phyloP scores from a whole-genome alignment of 768 basidiomycete species.

The Lyophyllum shimeji region DNA sequence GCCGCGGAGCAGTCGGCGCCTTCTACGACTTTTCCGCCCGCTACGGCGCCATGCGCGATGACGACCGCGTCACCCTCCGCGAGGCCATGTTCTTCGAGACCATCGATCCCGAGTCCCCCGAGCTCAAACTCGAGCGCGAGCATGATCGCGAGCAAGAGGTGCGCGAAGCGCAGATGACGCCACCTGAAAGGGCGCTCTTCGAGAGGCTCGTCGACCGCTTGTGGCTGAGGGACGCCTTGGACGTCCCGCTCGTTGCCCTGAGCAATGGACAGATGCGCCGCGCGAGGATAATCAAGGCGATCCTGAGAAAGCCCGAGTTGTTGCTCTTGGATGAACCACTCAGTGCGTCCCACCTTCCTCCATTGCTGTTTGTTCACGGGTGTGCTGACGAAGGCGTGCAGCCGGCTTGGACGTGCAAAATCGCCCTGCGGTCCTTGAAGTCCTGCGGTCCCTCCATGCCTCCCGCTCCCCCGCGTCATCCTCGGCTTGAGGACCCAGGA shows the following conservation, averaged over 20 bases:
- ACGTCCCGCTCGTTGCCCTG: slow-evolving; percentile 80
- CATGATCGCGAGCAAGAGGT: slow-evolving; percentile 19
- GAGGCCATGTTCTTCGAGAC: slow-evolving; percentile 66
- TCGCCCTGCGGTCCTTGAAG: slow-evolving; percentile 52
- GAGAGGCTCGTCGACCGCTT: slow-evolving; percentile 55
- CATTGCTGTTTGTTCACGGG: neutral
- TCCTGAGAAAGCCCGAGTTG: slow-evolving; percentile 69
- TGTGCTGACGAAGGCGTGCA: slow-evolving; percentile 24
- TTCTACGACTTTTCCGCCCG: slow-evolving; percentile 94
- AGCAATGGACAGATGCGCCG: slow-evolving; percentile 92
- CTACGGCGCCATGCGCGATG: slow-evolving; percentile 86
- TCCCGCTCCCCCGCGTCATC: slow-evolving; percentile 22
- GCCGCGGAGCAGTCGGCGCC: slow-evolving; percentile 55
- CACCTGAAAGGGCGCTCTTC: slow-evolving; percentile 38
- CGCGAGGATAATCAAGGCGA: slow-evolving; percentile 77
- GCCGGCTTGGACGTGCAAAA: slow-evolving; percentile 75
- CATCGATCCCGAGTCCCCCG: slow-evolving; percentile 30
- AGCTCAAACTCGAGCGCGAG: neutral
- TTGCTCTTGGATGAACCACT: slow-evolving; percentile 91
- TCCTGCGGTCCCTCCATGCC: slow-evolving; percentile 28
- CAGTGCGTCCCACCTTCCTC: slow-evolving; percentile 46
- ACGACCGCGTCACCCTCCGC: slow-evolving; percentile 75
- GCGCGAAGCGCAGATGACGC: slow-evolving; percentile 15
- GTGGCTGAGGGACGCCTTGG: slow-evolving; percentile 62
- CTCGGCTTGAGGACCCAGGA: slow-evolving; percentile 67